A percentile compares a stretch with the other conserved stretches of the same genome.
These are phyloP conservation scores for Yamadazyma aaseri DNA, from an alignment of 1,139 yeast genomes.

Conservation along the genomic window DNA sequence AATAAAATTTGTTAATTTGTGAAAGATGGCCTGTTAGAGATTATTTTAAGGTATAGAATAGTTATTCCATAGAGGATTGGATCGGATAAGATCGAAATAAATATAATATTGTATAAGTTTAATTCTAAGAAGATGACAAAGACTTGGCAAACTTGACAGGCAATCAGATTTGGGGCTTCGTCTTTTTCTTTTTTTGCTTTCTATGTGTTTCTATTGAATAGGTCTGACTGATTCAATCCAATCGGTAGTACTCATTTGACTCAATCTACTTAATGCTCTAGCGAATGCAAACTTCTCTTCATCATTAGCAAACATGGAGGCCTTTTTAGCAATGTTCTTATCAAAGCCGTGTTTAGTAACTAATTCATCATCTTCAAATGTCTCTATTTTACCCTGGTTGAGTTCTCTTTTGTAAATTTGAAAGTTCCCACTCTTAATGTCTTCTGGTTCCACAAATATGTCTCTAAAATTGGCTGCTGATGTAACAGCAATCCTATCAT, in stretches of 20 bases:
- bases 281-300: conserved; percentile 98
- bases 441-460: conserved; percentile 83
- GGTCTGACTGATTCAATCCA: conserved; percentile 62
- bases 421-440: conserved; percentile 53
- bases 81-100: too few relatives aligned
- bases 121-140: too few relatives aligned
- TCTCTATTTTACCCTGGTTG: conserved; percentile 38
- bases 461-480: conserved; percentile 83
- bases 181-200: not conserved
- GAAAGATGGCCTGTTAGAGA: too few relatives aligned
- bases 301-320: conserved; percentile 79
- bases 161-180: too few relatives aligned
- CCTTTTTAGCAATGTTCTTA: conserved; percentile 69
- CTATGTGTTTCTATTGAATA: conserved; percentile 1
- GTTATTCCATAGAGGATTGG: too few relatives aligned
- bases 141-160: too few relatives aligned
- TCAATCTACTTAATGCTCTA: conserved; percentile 82
- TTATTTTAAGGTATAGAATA: too few relatives aligned
- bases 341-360: conserved; percentile 74
- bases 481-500: conserved; percentile 84
- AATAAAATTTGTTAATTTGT: too few relatives aligned
- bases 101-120: too few relatives aligned
- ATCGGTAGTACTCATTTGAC: conserved; percentile 91
- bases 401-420: conserved; percentile 42
- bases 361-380: conserved; percentile 57